These are phyloP conservation scores for Aspergillus pseudoviridinutans DNA, from an alignment of 2,329 filamentous ascomycete genomes.

Conservation along the genomic window DNA sequence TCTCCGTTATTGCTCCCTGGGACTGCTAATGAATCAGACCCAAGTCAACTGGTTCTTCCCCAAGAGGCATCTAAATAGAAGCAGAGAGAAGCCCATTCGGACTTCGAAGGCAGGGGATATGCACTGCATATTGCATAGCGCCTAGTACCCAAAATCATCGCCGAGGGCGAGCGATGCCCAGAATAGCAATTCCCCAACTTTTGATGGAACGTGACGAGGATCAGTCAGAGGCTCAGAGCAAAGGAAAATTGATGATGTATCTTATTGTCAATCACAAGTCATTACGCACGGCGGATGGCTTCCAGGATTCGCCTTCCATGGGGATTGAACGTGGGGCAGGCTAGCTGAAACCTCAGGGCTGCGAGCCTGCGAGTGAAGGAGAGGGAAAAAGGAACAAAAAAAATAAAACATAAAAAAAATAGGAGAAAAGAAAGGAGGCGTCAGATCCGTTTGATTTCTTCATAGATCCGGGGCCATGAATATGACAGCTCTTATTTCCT, in stretches of 20 bases:
- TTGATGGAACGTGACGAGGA: not conserved
- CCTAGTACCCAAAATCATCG: not conserved
- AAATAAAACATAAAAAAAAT: not conserved
- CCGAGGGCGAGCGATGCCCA: not conserved
- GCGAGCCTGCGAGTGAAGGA: too few relatives aligned
- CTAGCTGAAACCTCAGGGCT: not conserved
- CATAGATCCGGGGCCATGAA: conserved; percentile 15
- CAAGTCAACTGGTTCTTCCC: too few relatives aligned
- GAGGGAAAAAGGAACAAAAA: too few relatives aligned
- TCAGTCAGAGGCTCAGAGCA: not conserved
- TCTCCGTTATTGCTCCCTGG: not conserved
- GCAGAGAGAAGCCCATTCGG: not conserved
- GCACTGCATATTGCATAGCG: not conserved
- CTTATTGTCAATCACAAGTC: not conserved
- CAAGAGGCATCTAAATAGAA: not conserved
- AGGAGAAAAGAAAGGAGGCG: not conserved
- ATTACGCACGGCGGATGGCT: not conserved
- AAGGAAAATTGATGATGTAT: not conserved
- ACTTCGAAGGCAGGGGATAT: not conserved
- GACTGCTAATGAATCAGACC: too few relatives aligned
- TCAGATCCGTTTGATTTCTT: conserved; percentile 7
- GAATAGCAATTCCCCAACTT: not conserved
- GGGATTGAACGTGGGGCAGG: not conserved
- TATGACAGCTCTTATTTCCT: conserved; percentile 30
- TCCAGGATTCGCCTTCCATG: not conserved